These are phyloP conservation scores for Talaromyces sp. DNA, from an alignment of 2,329 filamentous ascomycete genomes.

Conservation along the genomic window DNA sequence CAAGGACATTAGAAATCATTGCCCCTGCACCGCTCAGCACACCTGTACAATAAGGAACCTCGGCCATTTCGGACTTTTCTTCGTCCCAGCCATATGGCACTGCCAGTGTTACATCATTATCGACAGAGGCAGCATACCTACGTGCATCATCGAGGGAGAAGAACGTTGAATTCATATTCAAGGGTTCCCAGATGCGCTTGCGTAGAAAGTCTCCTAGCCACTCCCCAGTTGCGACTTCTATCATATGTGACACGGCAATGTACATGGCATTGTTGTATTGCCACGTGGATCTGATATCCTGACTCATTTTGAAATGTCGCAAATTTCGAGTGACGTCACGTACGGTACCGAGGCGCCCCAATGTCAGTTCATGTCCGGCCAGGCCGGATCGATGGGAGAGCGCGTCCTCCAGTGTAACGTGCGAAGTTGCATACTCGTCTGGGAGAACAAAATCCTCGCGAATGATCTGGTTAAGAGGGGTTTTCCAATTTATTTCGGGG, in stretches of 20 bases:
- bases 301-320: constrained; percentile 38
- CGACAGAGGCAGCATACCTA: not conserved
- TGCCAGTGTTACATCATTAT: constrained; percentile 15
- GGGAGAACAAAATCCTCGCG: constrained; percentile 27
- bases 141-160: constrained; percentile 28
- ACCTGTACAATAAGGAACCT: constrained; percentile 2
- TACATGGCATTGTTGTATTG: constrained; percentile 53
- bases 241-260: constrained; percentile 40
- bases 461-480: constrained; percentile 12
- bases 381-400: constrained; percentile 31
- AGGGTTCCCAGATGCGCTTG: constrained; percentile 32
- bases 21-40: constrained; percentile 5
- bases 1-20: constrained; percentile 6
- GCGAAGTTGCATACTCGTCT: constrained; percentile 20
- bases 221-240: constrained; percentile 38
- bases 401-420: constrained; percentile 28
- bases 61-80: constrained; percentile 8
- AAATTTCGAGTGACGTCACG: constrained; percentile 36
- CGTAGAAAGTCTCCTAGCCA: constrained; percentile 27
- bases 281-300: constrained; percentile 35
- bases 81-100: constrained; percentile 21
- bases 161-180: constrained; percentile 37
- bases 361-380: constrained; percentile 17
- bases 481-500: constrained; percentile 15
- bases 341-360: constrained; percentile 18